Evolutionary conservation across 495 filamentous ascomycete species (phyloP).

Genomic region (Xylaria sp.): DNA sequence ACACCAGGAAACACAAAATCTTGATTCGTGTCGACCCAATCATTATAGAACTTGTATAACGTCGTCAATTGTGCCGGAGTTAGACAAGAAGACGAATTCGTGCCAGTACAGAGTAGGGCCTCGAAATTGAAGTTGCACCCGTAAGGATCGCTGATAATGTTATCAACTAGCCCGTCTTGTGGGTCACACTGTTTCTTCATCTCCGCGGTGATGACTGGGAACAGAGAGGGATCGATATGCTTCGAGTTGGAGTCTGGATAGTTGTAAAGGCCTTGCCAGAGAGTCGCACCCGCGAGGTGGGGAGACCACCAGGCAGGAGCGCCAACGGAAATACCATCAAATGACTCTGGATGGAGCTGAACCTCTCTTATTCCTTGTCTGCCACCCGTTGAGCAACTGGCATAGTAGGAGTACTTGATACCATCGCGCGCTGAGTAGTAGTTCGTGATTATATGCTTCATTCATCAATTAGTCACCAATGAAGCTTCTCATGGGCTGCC

Average conservation of each 20-base stretch:
- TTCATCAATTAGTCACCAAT: not conserved
- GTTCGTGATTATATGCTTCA: slow-evolving; percentile 40
- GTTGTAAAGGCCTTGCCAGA: slow-evolving; percentile 47
- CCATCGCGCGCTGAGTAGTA: slow-evolving; percentile 51
- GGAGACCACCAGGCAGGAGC: slow-evolving; percentile 46
- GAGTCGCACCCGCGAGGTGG: slow-evolving; percentile 54
- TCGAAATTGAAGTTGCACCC: slow-evolving; percentile 64
- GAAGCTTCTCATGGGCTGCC: no score
- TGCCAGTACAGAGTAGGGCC: slow-evolving; percentile 58
- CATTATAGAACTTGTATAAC: slow-evolving; percentile 60
- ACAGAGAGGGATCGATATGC: slow-evolving; percentile 59
- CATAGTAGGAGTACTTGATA: slow-evolving; percentile 60
- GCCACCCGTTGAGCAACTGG: slow-evolving; percentile 64
- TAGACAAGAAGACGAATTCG: slow-evolving; percentile 56
- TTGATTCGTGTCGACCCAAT: slow-evolving; percentile 47
- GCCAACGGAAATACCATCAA: slow-evolving; percentile 68
- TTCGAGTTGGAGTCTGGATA: slow-evolving; percentile 49
- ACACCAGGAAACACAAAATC: slow-evolving; percentile 39
- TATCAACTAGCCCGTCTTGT: slow-evolving; percentile 67
- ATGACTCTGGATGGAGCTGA: slow-evolving; percentile 60
- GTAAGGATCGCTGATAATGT: slow-evolving; percentile 67
- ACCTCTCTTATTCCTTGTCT: slow-evolving; percentile 61
- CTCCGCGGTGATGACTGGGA: slow-evolving; percentile 61
- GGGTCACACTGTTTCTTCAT: slow-evolving; percentile 70
- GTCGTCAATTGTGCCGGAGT: slow-evolving; percentile 62